A percentile compares a stretch with the other conserved stretches of the same genome.
Conservation (phyloP, 108 stramenopile genomes). For the Fistulifera pelliculosa region DNA sequence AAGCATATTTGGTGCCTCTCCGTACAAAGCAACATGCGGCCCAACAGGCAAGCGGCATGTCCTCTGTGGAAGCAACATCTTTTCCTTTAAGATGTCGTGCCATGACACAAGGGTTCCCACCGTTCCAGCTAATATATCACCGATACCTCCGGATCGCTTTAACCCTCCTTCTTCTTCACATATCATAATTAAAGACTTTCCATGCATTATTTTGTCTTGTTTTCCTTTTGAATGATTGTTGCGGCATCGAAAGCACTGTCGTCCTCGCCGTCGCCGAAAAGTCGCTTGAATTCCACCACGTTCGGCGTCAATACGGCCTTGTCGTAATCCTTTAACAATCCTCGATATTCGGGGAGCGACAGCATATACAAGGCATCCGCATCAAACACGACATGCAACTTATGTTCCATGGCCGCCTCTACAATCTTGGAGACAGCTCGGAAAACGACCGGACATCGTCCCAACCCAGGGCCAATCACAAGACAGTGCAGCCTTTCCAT, state of each 20-base stretch:
- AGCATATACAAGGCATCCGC: slow-evolving; percentile 91
- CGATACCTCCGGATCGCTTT: slow-evolving; percentile 95
- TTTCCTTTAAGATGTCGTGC: slow-evolving; percentile 42
- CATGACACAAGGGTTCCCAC: slow-evolving; percentile 71
- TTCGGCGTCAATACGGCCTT: slow-evolving; percentile 88
- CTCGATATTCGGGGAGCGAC: slow-evolving; percentile 41
- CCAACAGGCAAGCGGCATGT: slow-evolving; percentile 53
- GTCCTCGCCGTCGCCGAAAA: slow-evolving; percentile 22
- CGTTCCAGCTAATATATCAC: slow-evolving; percentile 89
- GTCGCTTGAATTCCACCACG: slow-evolving; percentile 76
- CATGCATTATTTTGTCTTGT: slow-evolving; percentile 16
- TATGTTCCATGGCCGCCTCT: slow-evolving; percentile 27
- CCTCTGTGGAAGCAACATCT: slow-evolving; percentile 7
- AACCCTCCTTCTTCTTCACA: slow-evolving; percentile 77
- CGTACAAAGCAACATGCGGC: slow-evolving; percentile 69
- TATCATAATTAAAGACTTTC: slow-evolving; percentile 17
- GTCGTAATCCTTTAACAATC: slow-evolving; percentile 18
- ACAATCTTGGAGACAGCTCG: slow-evolving; percentile 51
- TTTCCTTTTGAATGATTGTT: slow-evolving; percentile 22
- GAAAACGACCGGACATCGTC: slow-evolving; percentile 67
- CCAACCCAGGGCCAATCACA: slow-evolving; percentile 94
- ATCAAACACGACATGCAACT: slow-evolving; percentile 83
- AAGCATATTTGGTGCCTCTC: slow-evolving; percentile 63
- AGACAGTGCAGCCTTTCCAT: slow-evolving; percentile 66
- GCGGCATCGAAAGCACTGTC: not conserved